phyloP scores from a whole-genome alignment of 768 basidiomycete species.

The Leccinum olivaceopallidum region DNA sequence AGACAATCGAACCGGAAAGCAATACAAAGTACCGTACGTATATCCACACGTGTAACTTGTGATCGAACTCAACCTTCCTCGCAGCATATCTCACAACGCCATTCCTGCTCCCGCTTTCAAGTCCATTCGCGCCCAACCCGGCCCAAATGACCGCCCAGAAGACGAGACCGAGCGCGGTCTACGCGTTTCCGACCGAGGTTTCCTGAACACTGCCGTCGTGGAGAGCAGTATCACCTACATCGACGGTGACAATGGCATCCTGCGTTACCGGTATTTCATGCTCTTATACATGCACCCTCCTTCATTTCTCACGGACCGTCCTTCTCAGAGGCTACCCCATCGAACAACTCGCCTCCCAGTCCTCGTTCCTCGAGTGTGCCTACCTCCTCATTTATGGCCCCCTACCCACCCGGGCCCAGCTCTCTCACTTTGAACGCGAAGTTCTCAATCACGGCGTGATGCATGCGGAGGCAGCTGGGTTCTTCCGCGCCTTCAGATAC shows the following conservation, averaged over 20 bases:
- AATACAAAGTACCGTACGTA: conserved; percentile 69
- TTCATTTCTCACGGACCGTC: background rate
- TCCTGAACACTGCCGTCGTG: conserved; percentile 81
- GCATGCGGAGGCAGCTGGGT: conserved; percentile 67
- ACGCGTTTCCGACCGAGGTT: conserved; percentile 77
- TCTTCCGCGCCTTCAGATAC: conserved; percentile 78
- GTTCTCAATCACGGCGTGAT: conserved; percentile 73
- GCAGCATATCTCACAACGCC: conserved; percentile 78
- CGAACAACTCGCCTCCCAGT: conserved; percentile 81
- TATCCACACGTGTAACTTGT: conserved; percentile 27
- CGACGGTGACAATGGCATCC: conserved; percentile 83
- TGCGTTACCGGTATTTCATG: conserved; percentile 66
- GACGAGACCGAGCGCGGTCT: conserved; percentile 83
- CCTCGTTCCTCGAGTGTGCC: conserved; percentile 77
- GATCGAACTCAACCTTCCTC: background rate
- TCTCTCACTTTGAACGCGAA: conserved; percentile 66
- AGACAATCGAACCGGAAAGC: conserved; percentile 86
- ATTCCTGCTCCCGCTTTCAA: conserved; percentile 84
- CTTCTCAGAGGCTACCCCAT: conserved; percentile 81
- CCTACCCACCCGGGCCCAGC: conserved; percentile 65
- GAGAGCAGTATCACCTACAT: conserved; percentile 86
- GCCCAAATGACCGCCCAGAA: conserved; percentile 67
- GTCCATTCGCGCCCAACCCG: conserved; percentile 58
- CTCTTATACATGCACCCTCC: background rate
- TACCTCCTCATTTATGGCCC: conserved; percentile 90